These are phyloP conservation scores for Vigna trinervia DNA, from an alignment of 306 rosid genomes.

Conservation along the genomic window DNA sequence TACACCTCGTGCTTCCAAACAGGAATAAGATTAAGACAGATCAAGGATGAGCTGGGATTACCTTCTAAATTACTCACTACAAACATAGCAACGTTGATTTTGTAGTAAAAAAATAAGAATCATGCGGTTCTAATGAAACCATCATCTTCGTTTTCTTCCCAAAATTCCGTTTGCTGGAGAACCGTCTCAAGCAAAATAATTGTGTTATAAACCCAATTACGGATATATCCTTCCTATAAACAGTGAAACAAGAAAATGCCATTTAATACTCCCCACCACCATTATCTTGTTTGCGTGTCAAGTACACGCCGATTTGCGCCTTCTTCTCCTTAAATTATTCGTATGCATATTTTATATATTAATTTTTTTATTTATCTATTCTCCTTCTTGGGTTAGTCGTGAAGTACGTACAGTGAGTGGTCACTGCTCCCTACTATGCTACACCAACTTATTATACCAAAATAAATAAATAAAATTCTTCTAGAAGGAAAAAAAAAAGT, in stretches of 20 bases:
- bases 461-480: neutral
- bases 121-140: conserved; percentile 41
- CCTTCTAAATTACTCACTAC: neutral
- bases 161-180: conserved; percentile 62
- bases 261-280: neutral
- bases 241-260: conserved; percentile 41
- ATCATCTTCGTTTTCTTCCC: neutral
- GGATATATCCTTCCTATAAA: conserved; percentile 25
- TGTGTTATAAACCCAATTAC: conserved; percentile 44
- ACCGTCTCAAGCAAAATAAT: conserved; percentile 55
- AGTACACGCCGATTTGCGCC: conserved; percentile 34
- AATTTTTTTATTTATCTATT: neutral
- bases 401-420: neutral
- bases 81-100: conserved; percentile 27
- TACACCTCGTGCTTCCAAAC: conserved; percentile 49
- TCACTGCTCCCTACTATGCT: neutral
- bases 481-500: neutral
- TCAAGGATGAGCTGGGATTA: conserved; percentile 5
- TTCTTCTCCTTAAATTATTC: neutral
- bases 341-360: neutral
- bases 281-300: neutral
- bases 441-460: neutral
- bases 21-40: neutral
- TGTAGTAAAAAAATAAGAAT: conserved; percentile 12
- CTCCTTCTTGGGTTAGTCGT: neutral